These are phyloP conservation scores for Malassezia brasiliensis DNA, from an alignment of 1,284 basidiomycete species.

Conservation along the genomic window DNA sequence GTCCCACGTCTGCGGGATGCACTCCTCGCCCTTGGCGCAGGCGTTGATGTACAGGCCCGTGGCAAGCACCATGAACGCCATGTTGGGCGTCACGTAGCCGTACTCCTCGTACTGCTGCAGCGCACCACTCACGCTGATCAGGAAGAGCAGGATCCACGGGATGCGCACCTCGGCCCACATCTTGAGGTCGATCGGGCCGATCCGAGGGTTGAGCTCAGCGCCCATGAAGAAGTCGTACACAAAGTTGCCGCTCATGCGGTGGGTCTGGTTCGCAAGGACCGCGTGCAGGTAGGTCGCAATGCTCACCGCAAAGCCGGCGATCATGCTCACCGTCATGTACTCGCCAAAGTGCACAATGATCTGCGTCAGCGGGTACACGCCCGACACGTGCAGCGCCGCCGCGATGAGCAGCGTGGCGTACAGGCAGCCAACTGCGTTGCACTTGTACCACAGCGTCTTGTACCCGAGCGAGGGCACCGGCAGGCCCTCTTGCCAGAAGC, in stretches of 20 bases:
- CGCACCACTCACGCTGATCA: conserved; percentile 79
- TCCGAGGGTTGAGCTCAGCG: conserved; percentile 80
- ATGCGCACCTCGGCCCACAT: conserved; percentile 99
- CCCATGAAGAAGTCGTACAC: conserved; percentile 72
- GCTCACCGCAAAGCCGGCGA: conserved; percentile 65
- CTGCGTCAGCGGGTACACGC: conserved; percentile 79
- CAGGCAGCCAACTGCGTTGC: conserved; percentile 71
- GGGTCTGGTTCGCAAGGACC: conserved; percentile 38
- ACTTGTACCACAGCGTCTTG: conserved; percentile 88
- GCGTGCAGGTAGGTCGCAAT: conserved; percentile 43
- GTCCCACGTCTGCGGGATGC: conserved; percentile 93
- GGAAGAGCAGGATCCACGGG: conserved; percentile 92
- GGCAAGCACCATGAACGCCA: conserved; percentile 91
- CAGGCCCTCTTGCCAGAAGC: conserved; percentile 71
- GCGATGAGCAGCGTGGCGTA: conserved; percentile 76
- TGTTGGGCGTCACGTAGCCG: conserved; percentile 89
- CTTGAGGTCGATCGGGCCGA: conserved; percentile 89
- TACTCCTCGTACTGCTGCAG: conserved; percentile 80
- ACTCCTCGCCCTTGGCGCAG: conserved; percentile 62
- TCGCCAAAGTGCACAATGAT: conserved; percentile 95
- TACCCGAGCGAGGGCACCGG: conserved; percentile 54
- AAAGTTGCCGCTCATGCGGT: conserved; percentile 81
- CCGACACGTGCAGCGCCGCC: conserved; percentile 65
- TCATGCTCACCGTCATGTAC: conserved; percentile 90
- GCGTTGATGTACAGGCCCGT: conserved; percentile 95